Evolutionary conservation across 2,329 filamentous ascomycete species (phyloP).

Genomic region (Fusarium abutilonis): DNA sequence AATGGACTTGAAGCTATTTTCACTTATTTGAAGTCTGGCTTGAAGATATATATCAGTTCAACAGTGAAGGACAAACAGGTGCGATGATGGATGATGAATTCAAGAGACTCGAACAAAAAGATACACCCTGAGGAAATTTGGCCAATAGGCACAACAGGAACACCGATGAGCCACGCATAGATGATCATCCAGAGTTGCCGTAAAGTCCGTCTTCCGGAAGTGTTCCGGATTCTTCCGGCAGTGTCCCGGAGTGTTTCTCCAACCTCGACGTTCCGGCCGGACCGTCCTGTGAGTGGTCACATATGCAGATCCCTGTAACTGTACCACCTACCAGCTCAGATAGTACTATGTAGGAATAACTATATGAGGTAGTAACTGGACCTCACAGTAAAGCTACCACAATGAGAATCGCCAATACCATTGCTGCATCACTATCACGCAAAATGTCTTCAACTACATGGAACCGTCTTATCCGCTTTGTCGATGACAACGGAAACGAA

Average conservation of each 20-base stretch:
- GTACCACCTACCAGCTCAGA: neutral
- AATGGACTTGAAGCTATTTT: neutral
- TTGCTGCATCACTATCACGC: constrained; percentile 3
- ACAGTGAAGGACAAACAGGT: neutral
- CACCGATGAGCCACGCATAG: neutral
- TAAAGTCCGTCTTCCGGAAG: neutral
- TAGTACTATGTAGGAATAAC: too few species aligned
- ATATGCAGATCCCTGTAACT: neutral
- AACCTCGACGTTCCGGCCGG: constrained; percentile 37
- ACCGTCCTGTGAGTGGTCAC: constrained; percentile 32
- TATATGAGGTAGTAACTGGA: constrained; percentile 12
- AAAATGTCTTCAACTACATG: constrained; percentile 44
- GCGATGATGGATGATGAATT: neutral
- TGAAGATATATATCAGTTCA: neutral
- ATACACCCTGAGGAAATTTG: neutral
- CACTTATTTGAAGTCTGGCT: neutral
- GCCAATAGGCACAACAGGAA: neutral
- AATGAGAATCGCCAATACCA: constrained; percentile 16
- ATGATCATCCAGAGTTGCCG: constrained; percentile 1
- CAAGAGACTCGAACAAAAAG: neutral
- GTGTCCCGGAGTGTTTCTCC: neutral
- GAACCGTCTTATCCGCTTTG: constrained; percentile 50
- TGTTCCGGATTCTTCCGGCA: neutral
- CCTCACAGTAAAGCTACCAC: neutral
- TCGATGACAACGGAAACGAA: constrained; percentile 47